Base-by-base conservation (phyloP, 352 stramenopile genomes). In the Phytophthora citrophthora region DNA sequence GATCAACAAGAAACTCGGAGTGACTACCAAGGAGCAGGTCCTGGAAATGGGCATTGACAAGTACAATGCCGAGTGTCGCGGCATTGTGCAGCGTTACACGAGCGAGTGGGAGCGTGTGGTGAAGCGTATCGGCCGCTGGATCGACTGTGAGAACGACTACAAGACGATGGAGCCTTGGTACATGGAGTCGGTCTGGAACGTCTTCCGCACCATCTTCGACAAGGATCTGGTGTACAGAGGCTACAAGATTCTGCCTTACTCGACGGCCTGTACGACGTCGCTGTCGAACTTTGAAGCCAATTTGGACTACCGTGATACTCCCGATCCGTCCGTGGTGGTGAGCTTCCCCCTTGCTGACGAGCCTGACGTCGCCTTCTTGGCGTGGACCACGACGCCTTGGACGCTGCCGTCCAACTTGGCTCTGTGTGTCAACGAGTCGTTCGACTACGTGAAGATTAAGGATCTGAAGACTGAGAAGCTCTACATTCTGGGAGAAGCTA, bases 71-170 rank as follows among this genome's bases (percentile, higher is more conserved):
- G 97, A 98, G 64, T 99, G 98, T 78, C 93, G 98, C 41, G 70
- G 88, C 58, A 99, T 99, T 70, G 97, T 99, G 15, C 96, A 91
- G 55, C 83, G 97, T 24, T 99, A 99, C 83, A 99, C 95, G 10
- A 96, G 94, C 67, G 97, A 99, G 86, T 99, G 98, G 98, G 96
- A 99, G 77, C 79, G 75, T 20, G 98, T 97, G 31, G 96, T 99
- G 18, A 99, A 96, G 66, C 88, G 98, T 58, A 91, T 99, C 54
- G 98, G 98, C 13, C 87, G 98, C 46, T 99, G 98, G 98, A 99
- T 99, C 75, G 98, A 99, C 81, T 99, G 99, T 77, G 74, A 99
- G 74, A 99, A 99, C 81, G 98, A 99, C 83, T 99, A 99, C 86
- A 99, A 99, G 83, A 99, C 98, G 12, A 99, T 99, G 96, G 97